These are phyloP conservation scores for Deinandra increscens DNA, from an alignment of 129 eudicot genomes.

Conservation along the genomic window DNA sequence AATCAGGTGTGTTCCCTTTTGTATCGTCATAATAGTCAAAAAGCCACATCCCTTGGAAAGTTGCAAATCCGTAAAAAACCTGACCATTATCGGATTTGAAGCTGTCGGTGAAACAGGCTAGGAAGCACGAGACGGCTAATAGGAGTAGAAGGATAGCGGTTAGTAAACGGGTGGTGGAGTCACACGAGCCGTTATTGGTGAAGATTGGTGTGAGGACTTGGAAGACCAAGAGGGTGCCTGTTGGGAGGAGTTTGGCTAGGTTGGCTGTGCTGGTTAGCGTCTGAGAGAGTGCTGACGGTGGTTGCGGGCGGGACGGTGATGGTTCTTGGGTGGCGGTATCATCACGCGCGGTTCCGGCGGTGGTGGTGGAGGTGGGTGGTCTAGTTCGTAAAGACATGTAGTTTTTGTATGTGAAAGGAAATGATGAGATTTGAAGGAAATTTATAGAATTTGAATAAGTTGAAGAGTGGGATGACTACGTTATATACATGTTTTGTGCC, in stretches of 20 bases:
- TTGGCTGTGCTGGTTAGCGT: slow-evolving; percentile 62
- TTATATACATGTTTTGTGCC: too few species aligned
- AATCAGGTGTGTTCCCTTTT: slow-evolving; percentile 30
- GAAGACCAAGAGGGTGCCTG: slow-evolving; percentile 75
- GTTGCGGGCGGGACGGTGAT: slow-evolving; percentile 11
- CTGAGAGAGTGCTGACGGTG: slow-evolving; percentile 34
- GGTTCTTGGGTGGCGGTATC: slow-evolving; percentile 8
- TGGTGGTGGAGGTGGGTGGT: slow-evolving; percentile 13
- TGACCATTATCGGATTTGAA: slow-evolving; percentile 52
- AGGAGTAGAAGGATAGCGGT: slow-evolving; percentile 46
- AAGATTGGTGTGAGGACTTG: slow-evolving; percentile 67
- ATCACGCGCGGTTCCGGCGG: background rate
- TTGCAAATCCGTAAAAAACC: slow-evolving; percentile 55
- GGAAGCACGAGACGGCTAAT: slow-evolving; percentile 57
- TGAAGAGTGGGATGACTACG: too few species aligned
- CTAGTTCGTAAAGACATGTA: slow-evolving; percentile 37
- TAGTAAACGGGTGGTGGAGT: slow-evolving; percentile 52
- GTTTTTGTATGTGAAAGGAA: background rate
- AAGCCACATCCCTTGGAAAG: slow-evolving; percentile 58
- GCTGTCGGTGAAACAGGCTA: slow-evolving; percentile 73
- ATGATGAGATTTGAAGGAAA: too few species aligned
- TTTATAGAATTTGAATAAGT: too few species aligned
- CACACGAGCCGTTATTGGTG: slow-evolving; percentile 74
- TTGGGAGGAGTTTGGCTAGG: slow-evolving; percentile 76
- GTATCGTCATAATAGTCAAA: slow-evolving; percentile 43